These are phyloP conservation scores for Pythium utonaiense DNA, from an alignment of 352 stramenopile species.

Conservation along the genomic window DNA sequence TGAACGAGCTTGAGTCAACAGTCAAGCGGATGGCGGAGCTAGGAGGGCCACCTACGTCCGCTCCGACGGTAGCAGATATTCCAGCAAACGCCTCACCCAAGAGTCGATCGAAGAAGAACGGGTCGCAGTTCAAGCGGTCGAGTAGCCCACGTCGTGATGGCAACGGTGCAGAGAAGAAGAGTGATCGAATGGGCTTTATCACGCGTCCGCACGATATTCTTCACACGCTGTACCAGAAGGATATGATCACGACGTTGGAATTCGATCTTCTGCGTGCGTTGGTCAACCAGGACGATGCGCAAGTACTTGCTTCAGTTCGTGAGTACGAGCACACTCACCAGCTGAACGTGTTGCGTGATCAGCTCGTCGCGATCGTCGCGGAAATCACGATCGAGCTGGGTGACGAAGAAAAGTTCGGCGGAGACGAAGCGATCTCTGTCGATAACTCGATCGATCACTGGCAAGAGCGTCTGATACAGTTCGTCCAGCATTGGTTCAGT, in stretches of 20 bases:
- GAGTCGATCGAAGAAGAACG: neutral
- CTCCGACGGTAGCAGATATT: conserved; percentile 14
- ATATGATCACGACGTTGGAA: conserved; percentile 64
- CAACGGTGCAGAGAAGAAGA: neutral
- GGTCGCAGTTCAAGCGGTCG: conserved; percentile 9
- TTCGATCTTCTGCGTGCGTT: conserved; percentile 53
- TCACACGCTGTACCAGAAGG: conserved; percentile 40
- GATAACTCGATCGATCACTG: conserved; percentile 26
- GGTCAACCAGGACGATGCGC: conserved; percentile 50
- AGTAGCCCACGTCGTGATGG: conserved; percentile 6
- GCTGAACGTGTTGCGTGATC: conserved; percentile 33
- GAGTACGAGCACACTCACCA: conserved; percentile 39
- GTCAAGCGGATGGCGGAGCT: conserved; percentile 48
- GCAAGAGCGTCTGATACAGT: conserved; percentile 44
- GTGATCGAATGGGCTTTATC: conserved; percentile 12
- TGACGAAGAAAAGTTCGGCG: conserved; percentile 49
- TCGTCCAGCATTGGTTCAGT: conserved; percentile 45
- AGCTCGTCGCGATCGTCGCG: conserved; percentile 51
- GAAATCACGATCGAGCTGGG: conserved; percentile 62
- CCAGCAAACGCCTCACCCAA: conserved; percentile 2
- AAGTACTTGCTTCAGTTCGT: conserved; percentile 39
- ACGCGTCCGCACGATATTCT: conserved; percentile 38
- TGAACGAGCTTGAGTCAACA: conserved; percentile 48
- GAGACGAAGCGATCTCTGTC: neutral
- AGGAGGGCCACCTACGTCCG: conserved; percentile 7